These are phyloP conservation scores for Grosmannia clavigera DNA, from an alignment of 2,329 filamentous ascomycete genomes.

Conservation along the genomic window DNA sequence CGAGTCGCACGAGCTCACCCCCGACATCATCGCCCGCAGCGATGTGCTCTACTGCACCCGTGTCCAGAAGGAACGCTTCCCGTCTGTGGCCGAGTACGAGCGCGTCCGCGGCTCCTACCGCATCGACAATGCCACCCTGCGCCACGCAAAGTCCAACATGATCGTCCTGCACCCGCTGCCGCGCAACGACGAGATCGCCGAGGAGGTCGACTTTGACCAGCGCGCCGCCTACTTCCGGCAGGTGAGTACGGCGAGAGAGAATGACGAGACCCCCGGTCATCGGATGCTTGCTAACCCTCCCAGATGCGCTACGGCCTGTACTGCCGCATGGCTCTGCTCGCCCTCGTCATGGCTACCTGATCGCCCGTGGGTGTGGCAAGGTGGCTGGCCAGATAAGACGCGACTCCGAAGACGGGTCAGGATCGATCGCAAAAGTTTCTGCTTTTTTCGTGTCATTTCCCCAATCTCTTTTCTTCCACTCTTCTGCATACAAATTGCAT, in stretches of 20 bases:
- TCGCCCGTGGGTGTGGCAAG: neutral
- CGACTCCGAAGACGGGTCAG: neutral
- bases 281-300: conserved; percentile 26
- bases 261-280: neutral
- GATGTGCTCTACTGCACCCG: conserved; percentile 96
- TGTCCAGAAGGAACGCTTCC: conserved; percentile 92
- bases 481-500: neutral
- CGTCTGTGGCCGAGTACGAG: conserved; percentile 70
- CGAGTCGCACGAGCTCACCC: conserved; percentile 68
- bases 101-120: conserved; percentile 77
- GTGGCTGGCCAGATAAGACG: neutral
- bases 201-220: conserved; percentile 96
- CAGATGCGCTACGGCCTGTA: conserved; percentile 98
- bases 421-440: neutral
- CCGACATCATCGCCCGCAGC: conserved; percentile 72
- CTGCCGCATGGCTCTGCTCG: conserved; percentile 93
- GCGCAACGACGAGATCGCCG: conserved; percentile 81
- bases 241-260: conserved; percentile 52
- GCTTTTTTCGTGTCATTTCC: conserved; percentile 1
- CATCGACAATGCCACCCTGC: conserved; percentile 80
- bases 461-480: neutral
- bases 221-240: conserved; percentile 97
- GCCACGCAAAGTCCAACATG: conserved; percentile 85
- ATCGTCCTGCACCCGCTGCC: conserved; percentile 93
- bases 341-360: conserved; percentile 64